A percentile compares a stretch with the other conserved stretches of the same genome.
phyloP scores from a whole-genome alignment of 768 basidiomycete genomes.

The Suillus subaureus region DNA sequence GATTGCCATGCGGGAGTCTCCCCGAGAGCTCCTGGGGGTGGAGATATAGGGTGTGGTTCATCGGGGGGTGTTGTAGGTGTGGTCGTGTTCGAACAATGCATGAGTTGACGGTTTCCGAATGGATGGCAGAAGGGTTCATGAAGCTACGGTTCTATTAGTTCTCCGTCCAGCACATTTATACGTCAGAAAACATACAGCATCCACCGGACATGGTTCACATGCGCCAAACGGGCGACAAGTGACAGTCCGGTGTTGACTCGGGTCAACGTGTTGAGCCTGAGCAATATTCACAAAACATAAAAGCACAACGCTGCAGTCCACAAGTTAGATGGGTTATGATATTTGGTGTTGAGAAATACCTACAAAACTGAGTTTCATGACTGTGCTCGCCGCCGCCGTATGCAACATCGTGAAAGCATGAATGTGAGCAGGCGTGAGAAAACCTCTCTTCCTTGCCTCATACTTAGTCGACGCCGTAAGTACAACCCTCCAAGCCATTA shows the following conservation, averaged over 20 bases:
- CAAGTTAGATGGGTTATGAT: background rate
- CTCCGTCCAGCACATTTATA: constrained; percentile 9
- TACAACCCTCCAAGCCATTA: background rate
- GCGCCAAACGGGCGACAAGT: constrained; percentile 57
- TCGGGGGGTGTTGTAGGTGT: constrained; percentile 23
- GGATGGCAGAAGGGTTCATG: constrained; percentile 92
- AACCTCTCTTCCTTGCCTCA: background rate
- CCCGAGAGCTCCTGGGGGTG: constrained; percentile 34
- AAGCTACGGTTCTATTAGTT: constrained; percentile 47
- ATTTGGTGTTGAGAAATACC: constrained; percentile 9
- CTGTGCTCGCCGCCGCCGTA: constrained; percentile 11
- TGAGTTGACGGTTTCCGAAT: constrained; percentile 89
- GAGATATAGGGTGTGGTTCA: constrained; percentile 15
- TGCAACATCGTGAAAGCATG: constrained; percentile 15
- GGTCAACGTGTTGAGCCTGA: constrained; percentile 13
- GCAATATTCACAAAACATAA: constrained; percentile 11
- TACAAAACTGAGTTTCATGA: constrained; percentile 16
- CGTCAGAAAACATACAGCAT: constrained; percentile 48
- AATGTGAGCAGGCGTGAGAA: constrained; percentile 30
- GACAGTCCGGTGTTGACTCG: constrained; percentile 21
- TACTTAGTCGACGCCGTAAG: constrained; percentile 6
- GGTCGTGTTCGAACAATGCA: constrained; percentile 65
- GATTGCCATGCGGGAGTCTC: constrained; percentile 89
- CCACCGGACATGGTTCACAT: constrained; percentile 66
- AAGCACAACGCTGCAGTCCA: constrained; percentile 16